These are phyloP conservation scores for Xylariaceae sp. DNA, from an alignment of 2,329 filamentous ascomycete genomes.

Conservation along the genomic window DNA sequence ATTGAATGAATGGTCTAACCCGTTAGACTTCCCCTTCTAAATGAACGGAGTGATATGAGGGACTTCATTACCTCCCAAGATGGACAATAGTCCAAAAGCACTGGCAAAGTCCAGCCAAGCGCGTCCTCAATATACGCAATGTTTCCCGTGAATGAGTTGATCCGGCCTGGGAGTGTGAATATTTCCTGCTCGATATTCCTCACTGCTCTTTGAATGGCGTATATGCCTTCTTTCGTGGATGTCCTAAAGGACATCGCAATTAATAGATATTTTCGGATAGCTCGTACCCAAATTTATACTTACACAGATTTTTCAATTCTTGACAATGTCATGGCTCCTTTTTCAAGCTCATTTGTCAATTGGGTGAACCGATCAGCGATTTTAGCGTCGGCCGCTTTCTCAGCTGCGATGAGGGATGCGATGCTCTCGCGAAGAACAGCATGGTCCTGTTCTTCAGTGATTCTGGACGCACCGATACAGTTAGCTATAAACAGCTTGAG, in stretches of 20 bases:
- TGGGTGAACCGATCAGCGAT: neutral
- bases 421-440: neutral
- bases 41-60: neutral
- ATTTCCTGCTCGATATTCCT: neutral
- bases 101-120: neutral
- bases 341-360: neutral
- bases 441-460: neutral
- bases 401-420: neutral
- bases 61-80: neutral
- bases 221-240: neutral
- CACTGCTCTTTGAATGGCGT: neutral
- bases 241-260: neutral
- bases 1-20: neutral
- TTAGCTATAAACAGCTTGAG: neutral
- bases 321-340: neutral
- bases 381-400: neutral
- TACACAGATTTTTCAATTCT: neutral
- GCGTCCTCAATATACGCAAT: neutral
- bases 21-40: neutral
- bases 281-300: neutral
- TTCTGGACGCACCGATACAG: neutral
- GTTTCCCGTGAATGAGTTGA: neutral
- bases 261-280: neutral
- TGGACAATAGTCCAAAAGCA: neutral
- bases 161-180: neutral